Percentiles rank a stretch among this genome's conserved stretches.
Evolutionary conservation across 352 stramenopile species (phyloP).

Genomic region (Phytophthora citrophthora): DNA sequence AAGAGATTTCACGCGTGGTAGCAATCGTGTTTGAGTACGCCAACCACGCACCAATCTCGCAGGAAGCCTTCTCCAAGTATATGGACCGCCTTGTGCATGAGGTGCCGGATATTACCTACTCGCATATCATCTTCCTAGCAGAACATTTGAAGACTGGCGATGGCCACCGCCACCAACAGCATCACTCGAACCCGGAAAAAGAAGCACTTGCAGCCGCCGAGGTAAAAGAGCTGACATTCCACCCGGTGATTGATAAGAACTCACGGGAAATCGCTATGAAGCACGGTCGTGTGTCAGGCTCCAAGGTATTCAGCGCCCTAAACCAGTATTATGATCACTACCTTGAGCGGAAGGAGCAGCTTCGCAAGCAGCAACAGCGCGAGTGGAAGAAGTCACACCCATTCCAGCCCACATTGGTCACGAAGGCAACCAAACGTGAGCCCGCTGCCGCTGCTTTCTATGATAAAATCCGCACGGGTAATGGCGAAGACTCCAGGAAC

Average conservation of each 20-base stretch:
- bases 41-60: constrained; percentile 50
- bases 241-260: constrained; percentile 73
- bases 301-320: constrained; percentile 72
- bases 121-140: constrained; percentile 72
- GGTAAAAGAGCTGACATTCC: constrained; percentile 69
- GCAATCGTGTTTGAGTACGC: constrained; percentile 74
- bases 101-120: constrained; percentile 71
- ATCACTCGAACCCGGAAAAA: constrained; percentile 20
- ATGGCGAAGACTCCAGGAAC: constrained; percentile 16
- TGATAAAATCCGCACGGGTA: constrained; percentile 48
- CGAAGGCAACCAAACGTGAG: constrained; percentile 52
- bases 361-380: constrained; percentile 56
- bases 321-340: constrained; percentile 84
- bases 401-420: constrained; percentile 65
- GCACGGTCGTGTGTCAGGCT: constrained; percentile 56
- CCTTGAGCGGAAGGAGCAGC: constrained; percentile 57
- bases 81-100: constrained; percentile 76
- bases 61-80: constrained; percentile 44
- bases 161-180: constrained; percentile 27
- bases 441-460: constrained; percentile 55
- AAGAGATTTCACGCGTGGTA: constrained; percentile 61
- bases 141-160: constrained; percentile 53
- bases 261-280: constrained; percentile 67
- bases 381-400: constrained; percentile 67
- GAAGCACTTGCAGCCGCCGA: constrained; percentile 33